Evolutionary conservation across 108 stramenopile genomes (phyloP).

Genomic region (Craspedostauros australis): DNA sequence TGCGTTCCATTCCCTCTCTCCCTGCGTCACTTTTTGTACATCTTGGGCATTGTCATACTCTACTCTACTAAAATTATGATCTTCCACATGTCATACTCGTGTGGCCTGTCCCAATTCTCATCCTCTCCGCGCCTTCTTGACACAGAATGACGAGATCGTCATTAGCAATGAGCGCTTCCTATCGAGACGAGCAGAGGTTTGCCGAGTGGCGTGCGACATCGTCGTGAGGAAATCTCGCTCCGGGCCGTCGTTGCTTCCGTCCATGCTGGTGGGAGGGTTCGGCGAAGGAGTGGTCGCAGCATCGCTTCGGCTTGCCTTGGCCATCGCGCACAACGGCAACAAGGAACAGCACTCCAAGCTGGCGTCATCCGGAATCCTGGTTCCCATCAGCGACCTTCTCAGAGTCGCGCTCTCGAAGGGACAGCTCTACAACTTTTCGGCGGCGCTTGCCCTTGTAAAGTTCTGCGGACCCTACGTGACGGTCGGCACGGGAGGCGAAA

Average conservation of each 20-base stretch:
- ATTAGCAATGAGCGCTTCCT: slow-evolving; percentile 39
- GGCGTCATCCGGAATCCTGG: slow-evolving; percentile 53
- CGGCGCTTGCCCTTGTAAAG: slow-evolving; percentile 51
- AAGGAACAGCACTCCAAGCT: slow-evolving; percentile 58
- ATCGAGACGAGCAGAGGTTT: slow-evolving; percentile 45
- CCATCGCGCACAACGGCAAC: slow-evolving; percentile 58
- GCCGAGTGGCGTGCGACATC: slow-evolving; percentile 51
- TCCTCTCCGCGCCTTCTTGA: slow-evolving; percentile 5
- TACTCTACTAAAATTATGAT: no score
- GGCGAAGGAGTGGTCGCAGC: slow-evolving; percentile 54
- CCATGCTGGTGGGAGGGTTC: slow-evolving; percentile 68
- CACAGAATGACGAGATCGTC: slow-evolving; percentile 14
- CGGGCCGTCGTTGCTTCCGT: slow-evolving; percentile 47
- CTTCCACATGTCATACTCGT: no score
- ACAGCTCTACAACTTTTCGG: slow-evolving; percentile 55
- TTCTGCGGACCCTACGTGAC: slow-evolving; percentile 63
- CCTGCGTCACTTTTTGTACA: no score
- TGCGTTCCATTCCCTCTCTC: no score
- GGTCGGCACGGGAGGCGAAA: slow-evolving; percentile 36
- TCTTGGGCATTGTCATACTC: no score
- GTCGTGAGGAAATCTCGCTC: slow-evolving; percentile 30
- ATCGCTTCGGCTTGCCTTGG: slow-evolving; percentile 50
- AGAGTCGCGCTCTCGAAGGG: slow-evolving; percentile 42
- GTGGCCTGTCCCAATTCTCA: no score
- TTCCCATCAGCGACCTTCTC: slow-evolving; percentile 68